These are phyloP conservation scores for Trichoderma breve DNA, from an alignment of 2,329 filamentous ascomycete genomes.

Conservation along the genomic window DNA sequence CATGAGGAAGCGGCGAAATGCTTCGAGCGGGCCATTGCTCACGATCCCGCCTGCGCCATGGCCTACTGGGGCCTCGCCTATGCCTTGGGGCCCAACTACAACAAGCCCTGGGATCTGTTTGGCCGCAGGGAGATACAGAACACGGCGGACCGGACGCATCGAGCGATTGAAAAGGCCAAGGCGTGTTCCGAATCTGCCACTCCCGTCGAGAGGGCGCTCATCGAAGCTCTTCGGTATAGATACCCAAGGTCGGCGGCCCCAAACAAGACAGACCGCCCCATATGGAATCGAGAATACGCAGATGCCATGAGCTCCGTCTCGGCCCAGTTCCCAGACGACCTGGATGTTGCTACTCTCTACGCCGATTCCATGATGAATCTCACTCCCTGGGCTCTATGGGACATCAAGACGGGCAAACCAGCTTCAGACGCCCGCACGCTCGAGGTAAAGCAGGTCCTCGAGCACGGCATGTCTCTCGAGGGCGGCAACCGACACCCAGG, in stretches of 20 bases:
- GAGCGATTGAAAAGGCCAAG: constrained; percentile 31
- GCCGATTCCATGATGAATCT: constrained; percentile 49
- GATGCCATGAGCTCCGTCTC: constrained; percentile 41
- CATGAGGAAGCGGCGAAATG: constrained; percentile 67
- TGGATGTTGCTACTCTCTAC: constrained; percentile 39
- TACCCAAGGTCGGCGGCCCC: constrained; percentile 54
- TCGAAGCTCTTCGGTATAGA: constrained; percentile 59
- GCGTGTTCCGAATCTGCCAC: constrained; percentile 23
- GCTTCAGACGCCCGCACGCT: constrained; percentile 33
- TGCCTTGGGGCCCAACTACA: constrained; percentile 69
- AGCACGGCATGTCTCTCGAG: constrained; percentile 47
- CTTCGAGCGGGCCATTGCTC: constrained; percentile 57
- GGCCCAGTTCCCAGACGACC: constrained; percentile 38
- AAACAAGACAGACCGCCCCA: constrained; percentile 45
- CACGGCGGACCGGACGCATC: constrained; percentile 42
- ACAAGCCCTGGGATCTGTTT: constrained; percentile 75
- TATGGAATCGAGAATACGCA: constrained; percentile 38
- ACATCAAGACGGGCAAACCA: constrained; percentile 36
- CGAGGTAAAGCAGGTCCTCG: constrained; percentile 37
- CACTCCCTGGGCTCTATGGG: constrained; percentile 47
- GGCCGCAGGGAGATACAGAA: constrained; percentile 57
- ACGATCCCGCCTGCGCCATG: constrained; percentile 57
- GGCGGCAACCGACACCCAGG: constrained; percentile 59
- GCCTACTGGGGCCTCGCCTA: constrained; percentile 71
- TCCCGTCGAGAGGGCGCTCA: constrained; percentile 58